phyloP scores from a whole-genome alignment of 768 basidiomycete species.

The Pluteus cervinus region DNA sequence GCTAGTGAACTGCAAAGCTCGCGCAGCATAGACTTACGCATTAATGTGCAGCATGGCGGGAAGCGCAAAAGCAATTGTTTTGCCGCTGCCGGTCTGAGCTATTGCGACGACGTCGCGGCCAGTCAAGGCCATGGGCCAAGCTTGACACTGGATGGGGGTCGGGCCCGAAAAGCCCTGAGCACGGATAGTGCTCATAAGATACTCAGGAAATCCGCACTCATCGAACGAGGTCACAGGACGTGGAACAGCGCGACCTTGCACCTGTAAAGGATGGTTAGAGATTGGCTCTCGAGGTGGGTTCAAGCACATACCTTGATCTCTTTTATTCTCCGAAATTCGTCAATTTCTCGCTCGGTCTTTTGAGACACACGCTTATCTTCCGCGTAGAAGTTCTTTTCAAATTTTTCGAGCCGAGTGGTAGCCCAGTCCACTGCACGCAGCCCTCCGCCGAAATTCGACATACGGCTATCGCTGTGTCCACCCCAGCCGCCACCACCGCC shows the following conservation, averaged over 20 bases:
- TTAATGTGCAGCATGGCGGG: conserved; percentile 99
- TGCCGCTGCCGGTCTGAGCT: conserved; percentile 97
- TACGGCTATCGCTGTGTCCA: conserved; percentile 58
- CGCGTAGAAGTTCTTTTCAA: conserved; percentile 97
- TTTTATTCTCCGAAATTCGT: conserved; percentile 76
- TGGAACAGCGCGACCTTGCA: conserved; percentile 85
- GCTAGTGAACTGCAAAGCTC: background rate
- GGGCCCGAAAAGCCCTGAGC: conserved; percentile 90
- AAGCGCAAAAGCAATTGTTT: conserved; percentile 97
- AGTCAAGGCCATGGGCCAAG: conserved; percentile 98
- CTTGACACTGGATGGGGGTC: conserved; percentile 96
- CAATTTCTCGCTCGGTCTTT: conserved; percentile 79
- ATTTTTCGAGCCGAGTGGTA: conserved; percentile 63
- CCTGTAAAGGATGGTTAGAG: conserved; percentile 31
- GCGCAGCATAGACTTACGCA: conserved; percentile 54
- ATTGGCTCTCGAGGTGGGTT: conserved; percentile 2
- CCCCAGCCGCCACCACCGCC: conserved; percentile 49
- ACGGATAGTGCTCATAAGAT: conserved; percentile 88
- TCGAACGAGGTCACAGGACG: conserved; percentile 90
- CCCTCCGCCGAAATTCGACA: conserved; percentile 77
- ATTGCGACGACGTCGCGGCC: conserved; percentile 95
- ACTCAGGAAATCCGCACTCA: conserved; percentile 94
- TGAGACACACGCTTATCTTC: conserved; percentile 82
- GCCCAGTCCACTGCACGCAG: conserved; percentile 86
- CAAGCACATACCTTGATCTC: conserved; percentile 70